Evolutionary conservation across 1,139 yeast species (phyloP), one percentile per base, ranked within the genome.

Genomic region (Diutina neorugosa): DNA sequence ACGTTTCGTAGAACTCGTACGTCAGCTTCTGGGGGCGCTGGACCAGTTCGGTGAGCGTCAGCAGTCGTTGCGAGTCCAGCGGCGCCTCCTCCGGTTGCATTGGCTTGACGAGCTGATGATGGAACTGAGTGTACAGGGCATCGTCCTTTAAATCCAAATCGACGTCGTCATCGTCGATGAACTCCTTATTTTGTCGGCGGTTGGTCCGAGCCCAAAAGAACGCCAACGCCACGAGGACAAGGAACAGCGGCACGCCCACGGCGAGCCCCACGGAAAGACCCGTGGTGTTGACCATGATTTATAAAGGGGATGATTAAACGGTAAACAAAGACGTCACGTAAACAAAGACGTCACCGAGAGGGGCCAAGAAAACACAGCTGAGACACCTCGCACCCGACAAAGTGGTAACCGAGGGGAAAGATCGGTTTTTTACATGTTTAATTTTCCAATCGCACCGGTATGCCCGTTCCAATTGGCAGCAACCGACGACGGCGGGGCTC

Each of bases 1-100:
- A 67, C 3, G 71, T 57, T 53, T 74, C 77, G 61, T 74, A 74
- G 57, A 74, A 73, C 55, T 72, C 77, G 60, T 72, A 73, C 19
- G 66, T 63, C 9, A 65, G 59, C 44, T 60, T 62, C 23, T 63
- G 56, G 51, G 58, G 61, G 21, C 27, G 31, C 41, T 52, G 40
- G 25, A 41, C 51, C 25, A 25, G 25, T 18, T 51, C 31, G 8
- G 53, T 48, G 21, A 53, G 54, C 16, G 54, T 52, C 52, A 34
- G 53, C 34, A 20, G 53, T 47, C 51, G 55, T 19, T 23, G 52
- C 51, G 44, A 49, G 34, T 34, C 40, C 42, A 42, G 34, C 48
- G 25, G 31, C 48, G n/a, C 34, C 16, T 20, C 25, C 21, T 42
- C 31, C 47, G 42, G 41, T 31, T 12, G 54, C 56, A 46, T 46